Percentiles rank a stretch among this genome's conserved stretches.
phyloP scores from a whole-genome alignment of 208 protist species.

The Lotmaria passim region DNA sequence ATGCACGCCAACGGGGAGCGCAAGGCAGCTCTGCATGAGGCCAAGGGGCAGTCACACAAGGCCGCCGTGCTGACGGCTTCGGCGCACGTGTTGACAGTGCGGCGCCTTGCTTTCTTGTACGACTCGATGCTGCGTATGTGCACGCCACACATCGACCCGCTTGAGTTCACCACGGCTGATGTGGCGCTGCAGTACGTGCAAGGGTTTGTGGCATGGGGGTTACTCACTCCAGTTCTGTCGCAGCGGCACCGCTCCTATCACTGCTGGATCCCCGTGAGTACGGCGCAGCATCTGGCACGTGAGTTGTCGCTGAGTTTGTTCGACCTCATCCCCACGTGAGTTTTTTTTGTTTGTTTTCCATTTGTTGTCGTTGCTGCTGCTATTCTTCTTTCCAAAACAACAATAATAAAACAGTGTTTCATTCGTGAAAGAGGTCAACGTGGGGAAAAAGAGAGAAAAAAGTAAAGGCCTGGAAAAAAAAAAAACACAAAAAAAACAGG shows the following conservation, averaged over 20 bases:
- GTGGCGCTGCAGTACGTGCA: constrained; percentile 69
- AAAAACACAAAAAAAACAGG: too few species aligned
- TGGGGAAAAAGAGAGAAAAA: too few species aligned
- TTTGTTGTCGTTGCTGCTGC: background rate
- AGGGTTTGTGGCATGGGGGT: constrained; percentile 74
- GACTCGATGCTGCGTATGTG: constrained; percentile 70
- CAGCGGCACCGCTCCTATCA: constrained; percentile 53
- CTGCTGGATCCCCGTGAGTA: constrained; percentile 83
- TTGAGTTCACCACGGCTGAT: constrained; percentile 67
- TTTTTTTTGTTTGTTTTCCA: background rate
- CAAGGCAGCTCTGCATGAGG: constrained; percentile 6
- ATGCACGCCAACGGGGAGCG: constrained; percentile 13
- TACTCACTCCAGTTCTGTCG: constrained; percentile 54
- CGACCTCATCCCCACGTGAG: constrained; percentile 73
- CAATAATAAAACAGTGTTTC: background rate
- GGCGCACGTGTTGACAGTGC: constrained; percentile 52
- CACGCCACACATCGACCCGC: constrained; percentile 62
- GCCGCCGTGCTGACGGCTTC: constrained; percentile 70
- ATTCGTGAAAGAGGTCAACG: too few species aligned
- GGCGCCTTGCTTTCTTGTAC: constrained; percentile 68
- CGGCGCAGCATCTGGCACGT: constrained; percentile 61
- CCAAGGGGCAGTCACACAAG: constrained; percentile 73
- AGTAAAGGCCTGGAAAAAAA: too few species aligned
- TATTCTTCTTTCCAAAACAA: background rate
- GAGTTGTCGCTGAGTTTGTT: constrained; percentile 71